Base-by-base conservation (phyloP, 2,329 filamentous ascomycete genomes). In the Falciphora oryzae region DNA sequence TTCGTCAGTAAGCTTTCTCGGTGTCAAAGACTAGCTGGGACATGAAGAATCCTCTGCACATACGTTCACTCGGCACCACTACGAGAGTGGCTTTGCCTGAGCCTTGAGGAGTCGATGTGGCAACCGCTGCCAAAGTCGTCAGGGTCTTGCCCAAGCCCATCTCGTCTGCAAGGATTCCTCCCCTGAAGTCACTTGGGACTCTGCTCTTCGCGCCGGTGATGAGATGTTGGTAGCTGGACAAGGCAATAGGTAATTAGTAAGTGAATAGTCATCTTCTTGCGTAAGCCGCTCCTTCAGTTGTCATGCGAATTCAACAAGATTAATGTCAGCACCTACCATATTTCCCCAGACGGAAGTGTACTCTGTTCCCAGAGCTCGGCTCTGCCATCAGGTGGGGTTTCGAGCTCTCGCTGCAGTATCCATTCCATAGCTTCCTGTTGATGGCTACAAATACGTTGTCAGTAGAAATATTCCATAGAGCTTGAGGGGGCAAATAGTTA, bases 1-100 rank as follows among this genome's bases (percentile, higher is more conserved):
- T 18, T 44, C 6, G 38, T 44, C 38, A 44, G 38, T 7, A 44
- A 18, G 14, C 38, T 44, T 44, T 44, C 38, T 44, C 8, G 44
- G 44, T 53, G 1, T n/a, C 14, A 2, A 25, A 32, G 4, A n/a
- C 10, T 25, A 3, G 22, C 8, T 53, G 18, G 44, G 7, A 25
- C 44, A 11, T 10, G 22, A 6, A 25, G 44, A n/a, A n/a, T 25
- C 7, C 22, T 38, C 4, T 27, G 13, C 22, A 27, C 31, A 7
- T 25, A 60, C 29, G 27, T 7, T 35, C 58, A 35, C 58, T 60
- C 5, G 58, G 58, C 11, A 60, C 58, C n/a, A 60, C 58, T 25
- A 60, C 58, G 4, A 60, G 58, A 18, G 14, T 60, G 25, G 58
- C 31, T 60, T 18, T 60, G 58, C 22, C 31, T 25, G 29, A 31